Percentiles rank a stretch among this genome's conserved stretches.
These are phyloP conservation scores for Diaporthe capsici DNA, from an alignment of 2,329 filamentous ascomycete genomes.

Conservation along the genomic window DNA sequence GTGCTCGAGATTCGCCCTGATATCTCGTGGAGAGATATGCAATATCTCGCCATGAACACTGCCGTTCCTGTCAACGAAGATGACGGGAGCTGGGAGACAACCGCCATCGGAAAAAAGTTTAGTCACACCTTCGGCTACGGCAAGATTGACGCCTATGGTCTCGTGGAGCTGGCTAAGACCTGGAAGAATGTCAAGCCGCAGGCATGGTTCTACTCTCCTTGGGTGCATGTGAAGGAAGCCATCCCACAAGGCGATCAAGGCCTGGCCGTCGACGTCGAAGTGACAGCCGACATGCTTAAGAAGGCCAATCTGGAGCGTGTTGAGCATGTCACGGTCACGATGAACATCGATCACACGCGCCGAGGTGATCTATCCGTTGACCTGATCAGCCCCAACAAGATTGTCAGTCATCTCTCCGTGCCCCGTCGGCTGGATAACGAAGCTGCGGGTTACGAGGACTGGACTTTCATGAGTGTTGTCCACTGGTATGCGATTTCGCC, in stretches of 20 bases:
- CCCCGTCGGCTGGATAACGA: slow-evolving; percentile 78
- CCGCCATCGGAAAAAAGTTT: slow-evolving; percentile 85
- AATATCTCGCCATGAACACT: slow-evolving; percentile 89
- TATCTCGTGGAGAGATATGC: slow-evolving; percentile 92
- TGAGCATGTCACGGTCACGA: slow-evolving; percentile 96
- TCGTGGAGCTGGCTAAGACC: slow-evolving; percentile 87
- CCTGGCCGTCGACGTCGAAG: slow-evolving; percentile 82
- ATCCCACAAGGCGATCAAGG: slow-evolving; percentile 91
- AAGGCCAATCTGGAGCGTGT: slow-evolving; percentile 86
- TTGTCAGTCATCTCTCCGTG: slow-evolving; percentile 87
- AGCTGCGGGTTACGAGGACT: slow-evolving; percentile 84
- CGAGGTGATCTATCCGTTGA: slow-evolving; percentile 95
- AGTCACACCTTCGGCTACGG: slow-evolving; percentile 97
- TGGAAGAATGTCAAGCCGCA: slow-evolving; percentile 95
- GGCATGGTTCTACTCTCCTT: slow-evolving; percentile 93
- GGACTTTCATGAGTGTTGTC: slow-evolving; percentile 99
- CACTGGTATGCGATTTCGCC: slow-evolving; percentile 78
- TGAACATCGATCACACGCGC: slow-evolving; percentile 91
- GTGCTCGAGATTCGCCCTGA: slow-evolving; percentile 89
- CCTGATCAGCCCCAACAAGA: slow-evolving; percentile 83
- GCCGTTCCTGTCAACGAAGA: slow-evolving; percentile 85
- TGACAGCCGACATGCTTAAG: slow-evolving; percentile 85
- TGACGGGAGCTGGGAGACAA: slow-evolving; percentile 83
- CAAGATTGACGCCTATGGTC: slow-evolving; percentile 89
- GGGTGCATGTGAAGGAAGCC: slow-evolving; percentile 87